These are phyloP conservation scores for Geotrichum macrosporum DNA, from an alignment of 1,139 yeast species.

Conservation along the genomic window DNA sequence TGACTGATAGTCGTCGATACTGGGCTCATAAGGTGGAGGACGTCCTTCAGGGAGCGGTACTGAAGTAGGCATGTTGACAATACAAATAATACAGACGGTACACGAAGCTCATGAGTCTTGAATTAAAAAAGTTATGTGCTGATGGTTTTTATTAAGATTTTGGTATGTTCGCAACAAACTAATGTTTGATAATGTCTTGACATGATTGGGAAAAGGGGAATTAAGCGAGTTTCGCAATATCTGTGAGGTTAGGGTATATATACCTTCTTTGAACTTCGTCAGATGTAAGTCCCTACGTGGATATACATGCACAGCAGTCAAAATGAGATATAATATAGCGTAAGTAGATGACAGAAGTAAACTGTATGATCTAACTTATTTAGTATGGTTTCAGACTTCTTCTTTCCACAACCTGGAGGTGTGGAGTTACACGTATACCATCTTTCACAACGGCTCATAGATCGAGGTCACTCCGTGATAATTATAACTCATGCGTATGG, in stretches of 20 bases:
- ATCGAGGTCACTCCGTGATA: conserved; percentile 85
- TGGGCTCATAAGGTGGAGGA: conserved; percentile 9
- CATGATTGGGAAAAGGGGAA: too few relatives aligned
- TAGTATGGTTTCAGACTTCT: conserved; percentile 88
- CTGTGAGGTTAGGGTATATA: conserved; percentile 6
- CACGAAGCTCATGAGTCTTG: too few relatives aligned
- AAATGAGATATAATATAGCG: conserved; percentile 45
- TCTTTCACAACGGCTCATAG: conserved; percentile 68
- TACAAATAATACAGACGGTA: not conserved
- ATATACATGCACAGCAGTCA: too few relatives aligned
- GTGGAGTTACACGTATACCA: conserved; percentile 95
- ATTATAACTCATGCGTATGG: conserved; percentile 88
- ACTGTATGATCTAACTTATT: conserved; percentile 1
- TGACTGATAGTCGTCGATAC: conserved; percentile 1
- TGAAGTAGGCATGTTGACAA: not conserved
- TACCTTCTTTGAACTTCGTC: too few relatives aligned
- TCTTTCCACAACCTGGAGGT: conserved; percentile 98
- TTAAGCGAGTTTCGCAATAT: too few relatives aligned
- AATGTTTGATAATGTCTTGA: too few relatives aligned
- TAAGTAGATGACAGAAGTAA: conserved; percentile 30
- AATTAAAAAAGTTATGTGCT: too few relatives aligned
- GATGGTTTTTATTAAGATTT: too few relatives aligned
- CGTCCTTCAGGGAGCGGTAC: conserved; percentile 4
- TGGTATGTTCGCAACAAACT: too few relatives aligned
- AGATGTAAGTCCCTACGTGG: too few relatives aligned